Percentiles rank a stretch among this genome's conserved stretches.
These are phyloP conservation scores for Botrytis pseudocinerea DNA, from an alignment of 2,329 filamentous ascomycete genomes.

Conservation along the genomic window DNA sequence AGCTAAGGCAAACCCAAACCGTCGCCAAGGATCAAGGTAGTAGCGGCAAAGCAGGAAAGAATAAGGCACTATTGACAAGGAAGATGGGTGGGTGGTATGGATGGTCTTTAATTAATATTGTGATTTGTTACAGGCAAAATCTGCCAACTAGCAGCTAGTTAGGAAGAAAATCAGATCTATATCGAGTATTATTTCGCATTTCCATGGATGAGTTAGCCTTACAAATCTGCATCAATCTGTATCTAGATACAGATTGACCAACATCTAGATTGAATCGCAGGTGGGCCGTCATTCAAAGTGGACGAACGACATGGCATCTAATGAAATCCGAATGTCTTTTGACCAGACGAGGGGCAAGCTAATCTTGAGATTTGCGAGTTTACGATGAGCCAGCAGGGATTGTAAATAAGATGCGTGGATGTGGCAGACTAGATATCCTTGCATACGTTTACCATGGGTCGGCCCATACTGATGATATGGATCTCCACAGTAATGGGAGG, in stretches of 20 bases:
- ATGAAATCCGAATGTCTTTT: background rate
- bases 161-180: background rate
- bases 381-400: slow-evolving; percentile 20
- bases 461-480: background rate
- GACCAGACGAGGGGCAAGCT: slow-evolving; percentile 17
- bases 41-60: slow-evolving; percentile 15
- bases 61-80: background rate
- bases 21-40: slow-evolving; percentile 5
- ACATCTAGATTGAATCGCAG: slow-evolving; percentile 13
- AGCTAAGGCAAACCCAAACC: slow-evolving; percentile 16
- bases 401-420: slow-evolving; percentile 18
- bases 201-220: background rate
- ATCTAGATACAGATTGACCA: slow-evolving; percentile 6
- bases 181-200: background rate
- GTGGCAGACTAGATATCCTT: slow-evolving; percentile 13
- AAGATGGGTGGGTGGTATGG: background rate
- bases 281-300: slow-evolving; percentile 15
- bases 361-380: slow-evolving; percentile 24
- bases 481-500: background rate
- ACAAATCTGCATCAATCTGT: slow-evolving; percentile 2
- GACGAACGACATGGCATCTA: slow-evolving; percentile 9
- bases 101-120: background rate
- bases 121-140: background rate
- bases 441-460: slow-evolving; percentile 14
- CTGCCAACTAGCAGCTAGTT: background rate